Evolutionary conservation across 2,329 filamentous ascomycete genomes (phyloP), one percentile per base, ranked within the genome.

Genomic region (Neoscytalidium dimidiatum): DNA sequence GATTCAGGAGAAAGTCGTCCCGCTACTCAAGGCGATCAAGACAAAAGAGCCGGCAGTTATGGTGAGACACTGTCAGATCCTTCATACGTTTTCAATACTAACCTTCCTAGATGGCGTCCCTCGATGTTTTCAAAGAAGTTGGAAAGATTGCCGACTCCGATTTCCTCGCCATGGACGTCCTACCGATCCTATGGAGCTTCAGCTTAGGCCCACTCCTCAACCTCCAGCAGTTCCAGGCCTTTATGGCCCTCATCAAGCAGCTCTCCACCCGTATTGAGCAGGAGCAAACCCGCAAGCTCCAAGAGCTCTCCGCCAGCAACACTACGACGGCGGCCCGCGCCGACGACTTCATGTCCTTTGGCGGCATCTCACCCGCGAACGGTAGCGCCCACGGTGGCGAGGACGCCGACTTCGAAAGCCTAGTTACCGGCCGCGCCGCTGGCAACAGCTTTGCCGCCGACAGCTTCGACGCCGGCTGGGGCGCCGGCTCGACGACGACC

Each of bases 41-140:
- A 99, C 95, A 0, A 98, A 97, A 75, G 95, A 99, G 76, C 95
- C 95, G 0, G 94, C 93, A 7, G 95, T 99, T 9, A 98, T 98
- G 92, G 80, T 82, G 75, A 68, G 77, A 23, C 14, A 1, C 9
- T 26, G 4, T 5, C n/a, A 4, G 4, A 4, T 44, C 14, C 19
- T 14, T 29, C 4, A 38, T 35, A 13, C n/a, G n/a, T n/a, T n/a
- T n/a, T 21, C 2, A 2, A 19, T 31, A 21, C 56, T 58, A 41
- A 49, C 23, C 28, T n/a, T 31, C 23, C n/a, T 19, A 46, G 79
- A 91, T 98, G 83, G 94, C 94, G 5, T 90, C 93, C 0, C 82
- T 98, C 35, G 90, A 89, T 64, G 92, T 97, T 0, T 88, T 98
- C 69, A 87, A 86, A 57, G 90, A 97, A 56, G 90, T 99, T 29